phyloP scores from a whole-genome alignment of 2,329 filamentous ascomycete genomes.

The Mariannaea elegans region DNA sequence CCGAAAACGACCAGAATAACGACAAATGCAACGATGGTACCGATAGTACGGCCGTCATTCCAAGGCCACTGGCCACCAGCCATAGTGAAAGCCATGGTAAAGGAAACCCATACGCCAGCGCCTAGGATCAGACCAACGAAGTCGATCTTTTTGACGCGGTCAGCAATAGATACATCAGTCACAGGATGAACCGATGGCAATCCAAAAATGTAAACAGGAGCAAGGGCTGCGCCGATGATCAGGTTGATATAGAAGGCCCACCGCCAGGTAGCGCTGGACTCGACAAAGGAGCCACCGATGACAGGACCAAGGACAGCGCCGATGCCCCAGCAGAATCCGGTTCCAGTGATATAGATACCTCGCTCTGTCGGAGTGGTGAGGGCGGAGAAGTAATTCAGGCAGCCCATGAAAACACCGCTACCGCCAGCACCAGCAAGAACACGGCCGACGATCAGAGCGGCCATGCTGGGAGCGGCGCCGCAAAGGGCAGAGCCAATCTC shows the following conservation, averaged over 20 bases:
- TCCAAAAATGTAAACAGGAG: slow-evolving; percentile 19
- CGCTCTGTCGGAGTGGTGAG: slow-evolving; percentile 24
- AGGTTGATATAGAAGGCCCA: slow-evolving; percentile 38
- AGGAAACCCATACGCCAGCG: slow-evolving; percentile 47
- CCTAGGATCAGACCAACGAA: slow-evolving; percentile 54
- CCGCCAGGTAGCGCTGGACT: slow-evolving; percentile 32
- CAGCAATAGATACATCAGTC: neutral
- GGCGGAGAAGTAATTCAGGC: slow-evolving; percentile 19
- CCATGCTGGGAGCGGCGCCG: slow-evolving; percentile 4
- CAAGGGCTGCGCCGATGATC: slow-evolving; percentile 17
- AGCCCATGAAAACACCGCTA: neutral
- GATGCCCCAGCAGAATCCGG: slow-evolving; percentile 47
- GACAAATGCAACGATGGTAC: slow-evolving; percentile 53
- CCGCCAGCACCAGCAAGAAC: neutral
- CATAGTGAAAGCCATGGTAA: slow-evolving; percentile 59
- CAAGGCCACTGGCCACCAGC: slow-evolving; percentile 58
- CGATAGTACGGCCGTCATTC: slow-evolving; percentile 53
- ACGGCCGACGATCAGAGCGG: slow-evolving; percentile 1
- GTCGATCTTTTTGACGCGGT: slow-evolving; percentile 42
- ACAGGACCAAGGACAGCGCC: slow-evolving; percentile 52
- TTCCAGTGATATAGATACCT: slow-evolving; percentile 30
- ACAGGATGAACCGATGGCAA: slow-evolving; percentile 21
- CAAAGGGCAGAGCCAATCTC: slow-evolving; percentile 7
- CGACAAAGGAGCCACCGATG: slow-evolving; percentile 19
- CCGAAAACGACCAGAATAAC: slow-evolving; percentile 51